Evolutionary conservation across 31 red algal genomes (phyloP).

Genomic region (Endocladia muricata): DNA sequence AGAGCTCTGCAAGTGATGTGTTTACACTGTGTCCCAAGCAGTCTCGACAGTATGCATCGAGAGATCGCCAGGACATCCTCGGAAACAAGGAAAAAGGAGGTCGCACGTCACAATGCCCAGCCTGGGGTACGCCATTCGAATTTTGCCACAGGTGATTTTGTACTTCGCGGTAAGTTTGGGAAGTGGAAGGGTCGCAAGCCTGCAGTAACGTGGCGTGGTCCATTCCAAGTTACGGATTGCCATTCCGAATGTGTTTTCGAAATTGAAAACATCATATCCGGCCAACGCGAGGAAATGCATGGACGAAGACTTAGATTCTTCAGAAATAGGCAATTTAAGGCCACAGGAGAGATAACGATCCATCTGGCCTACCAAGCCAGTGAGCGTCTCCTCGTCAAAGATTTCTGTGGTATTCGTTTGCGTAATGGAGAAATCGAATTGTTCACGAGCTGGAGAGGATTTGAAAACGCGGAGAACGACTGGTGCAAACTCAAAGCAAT

Average conservation of each 20-base stretch:
- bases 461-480: neutral
- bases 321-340: conserved; percentile 12
- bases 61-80: neutral
- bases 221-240: neutral
- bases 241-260: neutral
- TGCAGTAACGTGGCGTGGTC: conserved; percentile 19
- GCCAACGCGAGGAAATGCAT: neutral
- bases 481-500: neutral
- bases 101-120: conserved; percentile 18
- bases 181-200: conserved; percentile 4
- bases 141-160: conserved; percentile 37
- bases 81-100: neutral
- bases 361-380: neutral
- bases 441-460: neutral
- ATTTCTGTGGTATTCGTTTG: neutral
- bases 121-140: conserved; percentile 11
- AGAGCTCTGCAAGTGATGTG: neutral
- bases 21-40: neutral
- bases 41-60: conserved; percentile 19
- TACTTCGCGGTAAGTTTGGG: conserved; percentile 22
- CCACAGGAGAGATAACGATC: neutral
- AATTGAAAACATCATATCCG: neutral
- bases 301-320: conserved; percentile 16
- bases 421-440: neutral
- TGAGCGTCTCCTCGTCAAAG: neutral